These are phyloP conservation scores for Sporopachydermia cereana DNA, from an alignment of 1,139 yeast species.

Conservation along the genomic window DNA sequence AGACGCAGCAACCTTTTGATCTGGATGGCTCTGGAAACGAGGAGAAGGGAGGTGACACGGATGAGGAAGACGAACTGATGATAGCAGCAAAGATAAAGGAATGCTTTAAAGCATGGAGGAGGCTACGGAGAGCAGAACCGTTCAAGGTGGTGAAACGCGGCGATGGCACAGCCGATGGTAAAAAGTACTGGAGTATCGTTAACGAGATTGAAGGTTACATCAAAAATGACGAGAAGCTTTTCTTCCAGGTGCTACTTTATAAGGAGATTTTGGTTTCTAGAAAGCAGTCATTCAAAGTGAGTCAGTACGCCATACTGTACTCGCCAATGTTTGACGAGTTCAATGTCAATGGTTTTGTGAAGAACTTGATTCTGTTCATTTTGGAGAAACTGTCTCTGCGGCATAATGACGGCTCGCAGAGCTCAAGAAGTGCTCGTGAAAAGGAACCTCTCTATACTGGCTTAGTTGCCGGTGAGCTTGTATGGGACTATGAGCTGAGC, in stretches of 20 bases:
- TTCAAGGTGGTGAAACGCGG: conserved; percentile 28
- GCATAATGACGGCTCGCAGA: background rate
- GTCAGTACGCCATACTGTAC: conserved; percentile 7
- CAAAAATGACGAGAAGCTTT: conserved; percentile 7
- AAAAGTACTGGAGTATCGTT: conserved; percentile 32
- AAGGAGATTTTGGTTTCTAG: conserved; percentile 17
- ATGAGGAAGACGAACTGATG: conserved; percentile 9
- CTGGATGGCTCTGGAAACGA: conserved; percentile 19
- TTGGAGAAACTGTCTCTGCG: background rate
- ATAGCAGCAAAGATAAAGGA: conserved; percentile 19
- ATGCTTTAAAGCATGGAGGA: conserved; percentile 24
- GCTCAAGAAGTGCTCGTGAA: too few species aligned
- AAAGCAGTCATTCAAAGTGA: conserved; percentile 7
- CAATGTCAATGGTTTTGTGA: conserved; percentile 1
- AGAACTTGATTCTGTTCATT: background rate
- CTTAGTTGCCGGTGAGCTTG: background rate
- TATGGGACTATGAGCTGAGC: background rate
- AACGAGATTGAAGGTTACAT: conserved; percentile 13
- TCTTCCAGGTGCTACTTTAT: conserved; percentile 15
- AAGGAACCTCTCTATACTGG: background rate
- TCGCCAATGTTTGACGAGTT: conserved; percentile 6
- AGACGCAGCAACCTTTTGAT: conserved; percentile 9
- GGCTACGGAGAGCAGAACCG: conserved; percentile 37
- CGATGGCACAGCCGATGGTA: conserved; percentile 29
- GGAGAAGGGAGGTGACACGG: conserved; percentile 13